Percentiles rank a stretch among this genome's conserved stretches.
These are phyloP conservation scores for Fusarium sp. DNA, from an alignment of 2,329 filamentous ascomycete species.

Conservation along the genomic window DNA sequence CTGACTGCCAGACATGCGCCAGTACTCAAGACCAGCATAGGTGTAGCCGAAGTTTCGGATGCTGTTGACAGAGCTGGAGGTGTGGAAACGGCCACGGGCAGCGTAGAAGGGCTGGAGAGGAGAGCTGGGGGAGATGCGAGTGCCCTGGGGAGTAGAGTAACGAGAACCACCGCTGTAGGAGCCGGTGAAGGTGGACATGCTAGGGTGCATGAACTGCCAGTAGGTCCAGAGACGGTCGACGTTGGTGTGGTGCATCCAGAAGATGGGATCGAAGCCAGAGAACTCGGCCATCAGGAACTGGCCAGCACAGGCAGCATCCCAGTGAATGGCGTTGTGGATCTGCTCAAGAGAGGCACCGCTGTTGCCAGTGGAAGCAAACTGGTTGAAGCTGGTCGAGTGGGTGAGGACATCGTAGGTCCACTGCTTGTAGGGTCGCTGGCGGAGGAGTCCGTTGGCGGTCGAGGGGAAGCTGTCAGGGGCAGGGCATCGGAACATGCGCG, in stretches of 20 bases:
- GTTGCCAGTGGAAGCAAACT: constrained; percentile 49
- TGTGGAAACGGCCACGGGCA: constrained; percentile 53
- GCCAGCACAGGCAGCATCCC: constrained; percentile 52
- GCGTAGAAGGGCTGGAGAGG: constrained; percentile 63
- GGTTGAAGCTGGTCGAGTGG: constrained; percentile 47
- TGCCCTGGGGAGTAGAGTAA: constrained; percentile 55
- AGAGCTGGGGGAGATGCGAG: constrained; percentile 54
- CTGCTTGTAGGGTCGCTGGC: constrained; percentile 49
- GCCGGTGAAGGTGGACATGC: constrained; percentile 47
- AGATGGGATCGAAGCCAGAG: constrained; percentile 58
- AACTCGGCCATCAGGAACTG: constrained; percentile 54
- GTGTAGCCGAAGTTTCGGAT: constrained; percentile 53
- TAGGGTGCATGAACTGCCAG: constrained; percentile 57
- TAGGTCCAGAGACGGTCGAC: constrained; percentile 73
- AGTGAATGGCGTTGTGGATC: constrained; percentile 56
- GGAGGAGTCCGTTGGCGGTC: constrained; percentile 51
- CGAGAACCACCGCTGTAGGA: constrained; percentile 49
- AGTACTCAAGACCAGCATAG: constrained; percentile 51
- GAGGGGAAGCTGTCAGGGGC: constrained; percentile 51
- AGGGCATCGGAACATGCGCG: constrained; percentile 54
- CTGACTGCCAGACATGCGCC: constrained; percentile 45
- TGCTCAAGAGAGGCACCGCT: constrained; percentile 55
- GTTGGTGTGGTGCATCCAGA: constrained; percentile 65
- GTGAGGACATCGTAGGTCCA: constrained; percentile 56
- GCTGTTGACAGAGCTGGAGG: constrained; percentile 48